phyloP scores from a whole-genome alignment of 1,284 basidiomycete genomes.

The Trametes pubescens region DNA sequence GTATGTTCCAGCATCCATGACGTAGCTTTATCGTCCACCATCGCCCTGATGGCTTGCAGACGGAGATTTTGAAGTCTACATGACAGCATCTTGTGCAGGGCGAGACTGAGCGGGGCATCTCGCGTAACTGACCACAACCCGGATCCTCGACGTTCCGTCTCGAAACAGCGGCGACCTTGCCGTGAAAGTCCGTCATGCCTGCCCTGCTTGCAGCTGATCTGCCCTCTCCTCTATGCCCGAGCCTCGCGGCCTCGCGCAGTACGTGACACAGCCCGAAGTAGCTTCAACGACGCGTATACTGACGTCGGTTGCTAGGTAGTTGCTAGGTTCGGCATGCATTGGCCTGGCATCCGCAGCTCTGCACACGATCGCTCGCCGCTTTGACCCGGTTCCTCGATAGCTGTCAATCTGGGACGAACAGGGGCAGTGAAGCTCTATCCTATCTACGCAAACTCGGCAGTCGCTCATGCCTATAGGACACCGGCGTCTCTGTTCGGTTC shows the following conservation, averaged over 20 bases:
- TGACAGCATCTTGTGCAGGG: background rate
- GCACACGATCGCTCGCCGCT: background rate
- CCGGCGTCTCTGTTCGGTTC: background rate
- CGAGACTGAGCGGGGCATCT: background rate
- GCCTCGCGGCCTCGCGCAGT: conserved; percentile 16
- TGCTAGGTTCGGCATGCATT: background rate
- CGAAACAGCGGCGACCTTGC: conserved; percentile 1
- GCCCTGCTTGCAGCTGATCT: background rate
- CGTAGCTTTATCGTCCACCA: background rate
- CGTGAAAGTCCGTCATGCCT: background rate
- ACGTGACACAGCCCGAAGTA: conserved; percentile 6
- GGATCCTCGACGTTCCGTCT: background rate
- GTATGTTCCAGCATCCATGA: conserved; percentile 2
- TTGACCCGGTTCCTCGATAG: background rate
- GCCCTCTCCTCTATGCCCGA: conserved; percentile 1
- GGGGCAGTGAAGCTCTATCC: background rate
- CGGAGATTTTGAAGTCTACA: background rate
- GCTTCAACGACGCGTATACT: conserved; percentile 8
- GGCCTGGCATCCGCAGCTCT: background rate
- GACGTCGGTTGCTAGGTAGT: conserved; percentile 10
- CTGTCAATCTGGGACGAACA: conserved; percentile 5
- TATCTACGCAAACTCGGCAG: background rate
- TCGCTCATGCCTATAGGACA: background rate
- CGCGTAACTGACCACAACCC: background rate
- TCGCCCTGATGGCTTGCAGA: background rate